Evolutionary conservation across 2,329 filamentous ascomycete species (phyloP), one percentile per base, ranked within the genome.

Genomic region (Polychaeton citri): DNA sequence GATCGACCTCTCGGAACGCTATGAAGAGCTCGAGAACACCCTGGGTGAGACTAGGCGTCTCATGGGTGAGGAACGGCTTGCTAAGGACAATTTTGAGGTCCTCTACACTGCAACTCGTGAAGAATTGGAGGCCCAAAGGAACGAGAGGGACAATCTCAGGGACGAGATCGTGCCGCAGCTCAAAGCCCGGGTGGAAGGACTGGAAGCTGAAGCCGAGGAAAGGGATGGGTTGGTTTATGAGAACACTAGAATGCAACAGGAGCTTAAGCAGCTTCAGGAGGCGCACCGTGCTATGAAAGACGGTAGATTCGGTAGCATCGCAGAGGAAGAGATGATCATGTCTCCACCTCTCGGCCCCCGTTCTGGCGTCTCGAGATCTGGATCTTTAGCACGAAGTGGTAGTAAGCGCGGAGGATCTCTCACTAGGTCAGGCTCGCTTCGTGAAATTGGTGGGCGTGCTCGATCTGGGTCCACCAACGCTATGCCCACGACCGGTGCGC

Each of bases 81-180:
- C 82, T 48, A 95, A 93, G 58, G 79, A 84, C 52, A 95, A 92
- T 56, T 92, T 96, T 49, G 86, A 96, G 60, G 87, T 95, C 55
- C 70, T 98, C 30, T 69, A 96, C 31, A 76, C 78, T 5, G 88
- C 83, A 4, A 76, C 96, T 47, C 81, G 81, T 48, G 73, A 76
- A 17, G 86, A 98, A 55, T 68, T 96, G 10, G 74, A 87, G 50
- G 81, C 76, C 46, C 75, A 86, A 36, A 74, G 81, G 41, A 87
- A 90, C 47, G 87, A 98, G 60, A 76, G 86, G 35, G 90, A 98
- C 58, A 88, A 92, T 49, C 72, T 96, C 12, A 79, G 84, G 19
- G 87, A 96, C 43, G 84, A 93, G 58, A 69, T 93, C 28, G 76
- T 94, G 2, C 85, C 87, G 13, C 75, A 85, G 50, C 65, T 95